phyloP scores from a whole-genome alignment of 1,284 basidiomycete species.

The Cryptococcus wingfieldii region DNA sequence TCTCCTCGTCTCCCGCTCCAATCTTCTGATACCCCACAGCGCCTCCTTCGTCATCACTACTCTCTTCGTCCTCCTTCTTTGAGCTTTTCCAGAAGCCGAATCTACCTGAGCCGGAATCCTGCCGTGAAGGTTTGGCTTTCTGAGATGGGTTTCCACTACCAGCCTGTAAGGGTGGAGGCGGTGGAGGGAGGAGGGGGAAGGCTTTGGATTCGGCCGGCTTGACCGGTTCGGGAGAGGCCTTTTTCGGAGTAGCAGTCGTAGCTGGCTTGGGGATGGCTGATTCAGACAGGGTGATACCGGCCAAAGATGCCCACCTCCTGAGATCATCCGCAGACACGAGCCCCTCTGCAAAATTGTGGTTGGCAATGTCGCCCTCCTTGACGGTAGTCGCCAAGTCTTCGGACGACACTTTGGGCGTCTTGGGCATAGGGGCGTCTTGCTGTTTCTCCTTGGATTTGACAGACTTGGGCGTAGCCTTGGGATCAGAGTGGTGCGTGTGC shows the following conservation, averaged over 20 bases:
- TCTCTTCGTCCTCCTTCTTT: constrained; percentile 14
- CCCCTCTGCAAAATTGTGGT: constrained; percentile 19
- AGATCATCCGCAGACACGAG: constrained; percentile 30
- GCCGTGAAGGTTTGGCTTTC: neutral
- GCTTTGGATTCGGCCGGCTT: constrained; percentile 13
- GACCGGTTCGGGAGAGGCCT: neutral
- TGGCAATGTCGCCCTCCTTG: constrained; percentile 29
- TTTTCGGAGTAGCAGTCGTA: neutral
- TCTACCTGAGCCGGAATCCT: constrained; percentile 2
- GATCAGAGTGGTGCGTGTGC: neutral
- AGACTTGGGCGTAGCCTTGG: constrained; percentile 7
- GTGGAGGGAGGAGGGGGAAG: constrained; percentile 33
- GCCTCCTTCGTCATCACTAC: constrained; percentile 23
- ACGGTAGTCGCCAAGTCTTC: constrained; percentile 18
- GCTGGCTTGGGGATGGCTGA: neutral
- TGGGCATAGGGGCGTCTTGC: constrained; percentile 1
- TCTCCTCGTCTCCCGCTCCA: constrained; percentile 18
- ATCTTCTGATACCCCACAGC: neutral
- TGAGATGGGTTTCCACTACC: constrained; percentile 1
- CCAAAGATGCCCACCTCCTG: constrained; percentile 29
- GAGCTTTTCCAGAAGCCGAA: constrained; percentile 15
- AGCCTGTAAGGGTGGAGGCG: constrained; percentile 18
- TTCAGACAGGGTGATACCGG: constrained; percentile 21
- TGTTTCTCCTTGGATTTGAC: neutral
- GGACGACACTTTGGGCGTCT: constrained; percentile 8